Base-by-base conservation (phyloP, 768 basidiomycete species). In the Galerina sulciceps region DNA sequence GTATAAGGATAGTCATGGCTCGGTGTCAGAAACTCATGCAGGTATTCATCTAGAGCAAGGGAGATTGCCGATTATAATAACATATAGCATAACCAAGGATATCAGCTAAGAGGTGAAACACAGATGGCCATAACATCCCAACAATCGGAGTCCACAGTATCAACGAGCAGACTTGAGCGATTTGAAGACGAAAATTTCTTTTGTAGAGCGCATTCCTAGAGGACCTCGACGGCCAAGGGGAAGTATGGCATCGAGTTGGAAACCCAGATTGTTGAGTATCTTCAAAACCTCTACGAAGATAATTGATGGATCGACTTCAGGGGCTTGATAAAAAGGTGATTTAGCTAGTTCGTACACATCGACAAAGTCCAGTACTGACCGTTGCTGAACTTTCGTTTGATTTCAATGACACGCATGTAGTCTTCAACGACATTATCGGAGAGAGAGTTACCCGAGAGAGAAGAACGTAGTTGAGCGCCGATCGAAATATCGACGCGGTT, bases 271-370 rank as follows among this genome's bases (percentile, higher is more conserved):
- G 62, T 74, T 78, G 61, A 91, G 77, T 59, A 84, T 81, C 62
- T 85, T 84, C 20, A 91, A 73, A 18, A 88, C 77, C 63, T 87
- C 83, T 65, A 87, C 84, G 36, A 85, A 74, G 66, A 90, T 87
- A 17, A 83, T 69, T 40, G 80, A 74, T 31, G 82, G 81, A 62
- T 85, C 81, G 20, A 83, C 71, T 65, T 79, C 75, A 20, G 75
- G 63, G 48, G 68, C 82, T 82, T 44, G 22, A 67, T 8, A 18
- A 17, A 40, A 26, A 48, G 36, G 50, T 53, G 37, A 52, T 37
- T 41, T 49, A 48, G 42, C 17, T 43, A 59, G 23, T 37, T 23
- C 11, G n/a, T 22, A 20, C 9, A 23, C 18, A 10, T 26, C 37
- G 17, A 15, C 38, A 51, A 41, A 46, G 10, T 9, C 20, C 26